A percentile compares a stretch with the other conserved stretches of the same genome.
phyloP scores from a whole-genome alignment of 177 flowering plant species.

The Vitis hybrid region DNA sequence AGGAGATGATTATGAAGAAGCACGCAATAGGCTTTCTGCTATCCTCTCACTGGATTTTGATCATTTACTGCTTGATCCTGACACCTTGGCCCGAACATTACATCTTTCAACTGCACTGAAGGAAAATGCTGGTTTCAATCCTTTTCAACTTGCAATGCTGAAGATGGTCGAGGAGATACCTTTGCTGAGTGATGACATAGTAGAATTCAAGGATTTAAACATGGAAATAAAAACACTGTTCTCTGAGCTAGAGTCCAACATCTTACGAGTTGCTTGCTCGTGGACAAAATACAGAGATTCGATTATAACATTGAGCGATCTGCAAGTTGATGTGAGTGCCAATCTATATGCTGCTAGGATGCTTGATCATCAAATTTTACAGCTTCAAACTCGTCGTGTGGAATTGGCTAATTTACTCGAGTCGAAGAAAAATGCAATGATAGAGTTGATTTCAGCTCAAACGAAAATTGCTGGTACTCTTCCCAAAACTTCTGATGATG shows the following conservation, averaged over 20 bases:
- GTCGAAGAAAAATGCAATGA: neutral
- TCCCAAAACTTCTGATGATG: neutral
- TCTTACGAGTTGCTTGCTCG: neutral
- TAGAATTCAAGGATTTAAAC: neutral
- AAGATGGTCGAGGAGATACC: constrained; percentile 1
- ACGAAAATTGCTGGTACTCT: neutral
- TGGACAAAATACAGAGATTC: neutral
- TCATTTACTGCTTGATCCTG: neutral
- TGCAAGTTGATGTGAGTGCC: neutral
- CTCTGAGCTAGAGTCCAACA: neutral
- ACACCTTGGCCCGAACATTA: neutral
- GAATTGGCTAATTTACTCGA: neutral
- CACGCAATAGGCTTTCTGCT: neutral
- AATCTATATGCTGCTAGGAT: neutral
- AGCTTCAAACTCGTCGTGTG: neutral
- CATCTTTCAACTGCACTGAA: neutral
- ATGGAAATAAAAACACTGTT: neutral
- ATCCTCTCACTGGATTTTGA: neutral
- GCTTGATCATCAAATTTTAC: constrained; percentile 1
- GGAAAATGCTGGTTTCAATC: neutral
- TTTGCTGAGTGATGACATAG: neutral
- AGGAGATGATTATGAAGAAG: neutral
- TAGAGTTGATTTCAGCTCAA: neutral
- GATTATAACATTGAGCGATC: no score
- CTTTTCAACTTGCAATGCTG: neutral